Percentiles rank a stretch among this genome's conserved stretches.
These are phyloP conservation scores for Phytophthora niederhauseri DNA, from an alignment of 352 stramenopile genomes.

Conservation along the genomic window DNA sequence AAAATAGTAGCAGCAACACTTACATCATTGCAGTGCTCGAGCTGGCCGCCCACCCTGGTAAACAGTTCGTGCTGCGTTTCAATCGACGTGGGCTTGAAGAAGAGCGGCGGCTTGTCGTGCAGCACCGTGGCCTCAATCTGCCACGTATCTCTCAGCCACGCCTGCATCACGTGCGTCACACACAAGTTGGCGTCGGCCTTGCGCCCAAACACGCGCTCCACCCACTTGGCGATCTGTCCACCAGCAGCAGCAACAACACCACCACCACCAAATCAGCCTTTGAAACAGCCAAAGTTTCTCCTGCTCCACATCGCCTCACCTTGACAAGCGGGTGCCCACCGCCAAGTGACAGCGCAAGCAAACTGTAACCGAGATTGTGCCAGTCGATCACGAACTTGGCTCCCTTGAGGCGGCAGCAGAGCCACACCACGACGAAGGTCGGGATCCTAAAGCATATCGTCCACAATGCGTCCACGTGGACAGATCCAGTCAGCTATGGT, in stretches of 20 bases:
- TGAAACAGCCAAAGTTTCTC: background rate
- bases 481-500: background rate
- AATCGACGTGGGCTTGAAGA: constrained; percentile 91
- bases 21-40: constrained; percentile 80
- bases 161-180: constrained; percentile 96
- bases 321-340: constrained; percentile 72
- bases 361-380: constrained; percentile 99
- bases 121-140: constrained; percentile 88
- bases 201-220: constrained; percentile 91
- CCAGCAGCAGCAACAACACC: constrained; percentile 10
- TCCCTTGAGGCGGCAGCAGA: constrained; percentile 60
- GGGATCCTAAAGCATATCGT: constrained; percentile 82
- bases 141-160: constrained; percentile 93
- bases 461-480: constrained; percentile 10
- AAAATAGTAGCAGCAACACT: constrained; percentile 10
- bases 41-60: constrained; percentile 67
- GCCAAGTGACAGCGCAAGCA: constrained; percentile 89
- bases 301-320: constrained; percentile 26
- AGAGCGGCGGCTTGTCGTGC: constrained; percentile 95
- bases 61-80: constrained; percentile 93
- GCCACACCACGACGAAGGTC: constrained; percentile 90
- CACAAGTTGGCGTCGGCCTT: constrained; percentile 96
- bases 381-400: constrained; percentile 98
- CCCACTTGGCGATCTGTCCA: constrained; percentile 73
- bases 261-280: constrained; percentile 7